phyloP scores from a whole-genome alignment of 352 stramenopile genomes.

The Phytophthora chlamydospora region DNA sequence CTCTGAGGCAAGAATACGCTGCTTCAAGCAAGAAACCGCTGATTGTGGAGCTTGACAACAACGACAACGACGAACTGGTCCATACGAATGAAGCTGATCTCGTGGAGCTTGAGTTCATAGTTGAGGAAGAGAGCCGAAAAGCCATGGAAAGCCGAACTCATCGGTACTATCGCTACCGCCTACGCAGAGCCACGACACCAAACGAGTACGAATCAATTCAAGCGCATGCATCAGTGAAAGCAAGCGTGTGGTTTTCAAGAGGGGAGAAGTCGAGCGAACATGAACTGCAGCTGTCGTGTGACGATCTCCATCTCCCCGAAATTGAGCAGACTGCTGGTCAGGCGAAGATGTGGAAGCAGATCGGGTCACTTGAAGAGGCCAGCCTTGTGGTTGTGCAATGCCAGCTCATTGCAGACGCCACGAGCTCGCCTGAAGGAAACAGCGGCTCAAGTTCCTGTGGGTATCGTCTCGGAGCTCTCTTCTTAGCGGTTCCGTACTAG shows the following conservation, averaged over 20 bases:
- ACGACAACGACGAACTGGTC: slow-evolving; percentile 37
- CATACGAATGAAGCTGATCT: background rate
- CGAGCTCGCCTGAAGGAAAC: slow-evolving; percentile 1
- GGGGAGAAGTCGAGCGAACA: slow-evolving; percentile 5
- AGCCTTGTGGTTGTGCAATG: slow-evolving; percentile 78
- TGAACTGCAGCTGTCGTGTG: slow-evolving; percentile 41
- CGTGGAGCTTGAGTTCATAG: slow-evolving; percentile 46
- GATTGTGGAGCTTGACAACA: slow-evolving; percentile 66
- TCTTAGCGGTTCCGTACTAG: slow-evolving; percentile 64
- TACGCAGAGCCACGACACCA: slow-evolving; percentile 23
- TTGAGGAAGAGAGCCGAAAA: slow-evolving; percentile 57
- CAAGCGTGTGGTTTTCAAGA: slow-evolving; percentile 40
- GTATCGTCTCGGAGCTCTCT: slow-evolving; percentile 60
- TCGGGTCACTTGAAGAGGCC: slow-evolving; percentile 69
- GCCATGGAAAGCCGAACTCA: slow-evolving; percentile 58
- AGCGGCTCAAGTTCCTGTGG: slow-evolving; percentile 2
- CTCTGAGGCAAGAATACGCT: background rate
- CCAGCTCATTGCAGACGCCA: slow-evolving; percentile 48
- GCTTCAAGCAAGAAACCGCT: slow-evolving; percentile 43
- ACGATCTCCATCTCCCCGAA: slow-evolving; percentile 52
- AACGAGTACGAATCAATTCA: slow-evolving; percentile 25
- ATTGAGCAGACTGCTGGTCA: slow-evolving; percentile 2
- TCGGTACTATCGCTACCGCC: slow-evolving; percentile 65
- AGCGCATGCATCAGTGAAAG: slow-evolving; percentile 42
- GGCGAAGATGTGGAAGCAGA: slow-evolving; percentile 72